Evolutionary conservation across 345 rosid species (phyloP), one percentile per base, ranked within the genome.

Genomic region (Brassica juncea): DNA sequence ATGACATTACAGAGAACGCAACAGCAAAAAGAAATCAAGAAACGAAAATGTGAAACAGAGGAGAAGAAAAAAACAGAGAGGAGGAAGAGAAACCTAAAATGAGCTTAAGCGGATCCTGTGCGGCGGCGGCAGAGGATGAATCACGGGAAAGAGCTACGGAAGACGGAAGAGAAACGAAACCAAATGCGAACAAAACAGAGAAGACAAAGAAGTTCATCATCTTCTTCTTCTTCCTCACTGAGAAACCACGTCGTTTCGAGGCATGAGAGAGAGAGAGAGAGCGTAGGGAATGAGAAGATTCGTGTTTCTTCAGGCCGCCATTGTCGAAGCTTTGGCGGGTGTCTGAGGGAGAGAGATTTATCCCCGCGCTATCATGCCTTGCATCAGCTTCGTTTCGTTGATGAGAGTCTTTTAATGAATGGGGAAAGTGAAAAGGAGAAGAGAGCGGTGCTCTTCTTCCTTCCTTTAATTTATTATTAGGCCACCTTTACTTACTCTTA

Each of bases 61-160:
- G 5, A 23, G 25, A 23, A 23, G 11, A 8, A 34, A 2, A 63
- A 8, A 8, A 34, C 57, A n/a, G 57, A 49, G 57, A 47, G 68
- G 6, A 2, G 2, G 4, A 8, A 7, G 19, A 21, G 73, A 34
- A 68, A 92, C 98, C 98, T 82, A 90, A 76, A 39, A 88, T 84
- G 57, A 84, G 81, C 86, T 86, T 90, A 62, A 88, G 76, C 71
- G 89, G 84, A 77, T 87, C 91, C 35, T 81, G 74, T 1, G 81
- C 63, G 16, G 78, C 64, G 21, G 54, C 3, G 3, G 39, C 11
- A 44, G 52, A 44, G 2, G 80, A 64, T n/a, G 80, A 70, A 75
- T 70, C 76, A 9, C 10, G 8, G 8, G 82, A 37, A 10, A 78
- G 35, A 35, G 77, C 72, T 1, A 71, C 5, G 23, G 77, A 76